Conservation (phyloP, 495 filamentous ascomycete genomes). For the Symbiotaphrina buchneri region DNA sequence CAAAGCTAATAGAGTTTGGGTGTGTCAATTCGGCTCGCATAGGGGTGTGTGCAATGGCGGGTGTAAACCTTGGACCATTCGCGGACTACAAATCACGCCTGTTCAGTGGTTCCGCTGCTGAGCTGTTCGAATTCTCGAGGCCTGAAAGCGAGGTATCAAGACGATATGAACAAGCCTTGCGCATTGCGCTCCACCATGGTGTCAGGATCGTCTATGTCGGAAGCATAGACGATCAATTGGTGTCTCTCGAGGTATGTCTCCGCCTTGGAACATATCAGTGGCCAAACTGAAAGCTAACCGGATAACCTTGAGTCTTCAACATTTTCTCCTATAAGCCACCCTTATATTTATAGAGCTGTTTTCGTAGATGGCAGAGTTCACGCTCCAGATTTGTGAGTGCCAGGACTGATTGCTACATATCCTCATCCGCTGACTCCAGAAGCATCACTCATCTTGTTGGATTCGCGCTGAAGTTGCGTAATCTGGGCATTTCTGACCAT, state of each 20-base stretch:
- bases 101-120: conserved; percentile 69
- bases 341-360: conserved; percentile 79
- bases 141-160: conserved; percentile 61
- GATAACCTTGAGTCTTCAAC: conserved; percentile 48
- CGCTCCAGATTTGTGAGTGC: conserved; percentile 62
- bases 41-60: conserved; percentile 82
- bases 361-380: conserved; percentile 90
- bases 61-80: conserved; percentile 85
- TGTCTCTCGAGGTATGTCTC: conserved; percentile 53
- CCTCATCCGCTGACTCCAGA: conserved; percentile 4
- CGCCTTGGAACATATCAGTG: not conserved
- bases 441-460: conserved; percentile 77
- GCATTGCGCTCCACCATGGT: conserved; percentile 48
- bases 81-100: conserved; percentile 63
- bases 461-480: conserved; percentile 80
- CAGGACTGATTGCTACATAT: not conserved
- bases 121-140: conserved; percentile 80
- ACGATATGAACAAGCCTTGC: conserved; percentile 54
- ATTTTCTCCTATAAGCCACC: conserved; percentile 63
- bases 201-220: conserved; percentile 69
- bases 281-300: conserved; percentile 6
- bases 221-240: conserved; percentile 91
- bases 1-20: conserved; percentile 63
- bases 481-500: conserved; percentile 79
- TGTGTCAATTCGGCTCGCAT: conserved; percentile 48